phyloP scores from a whole-genome alignment of 345 rosid species.

The Populus alba region DNA sequence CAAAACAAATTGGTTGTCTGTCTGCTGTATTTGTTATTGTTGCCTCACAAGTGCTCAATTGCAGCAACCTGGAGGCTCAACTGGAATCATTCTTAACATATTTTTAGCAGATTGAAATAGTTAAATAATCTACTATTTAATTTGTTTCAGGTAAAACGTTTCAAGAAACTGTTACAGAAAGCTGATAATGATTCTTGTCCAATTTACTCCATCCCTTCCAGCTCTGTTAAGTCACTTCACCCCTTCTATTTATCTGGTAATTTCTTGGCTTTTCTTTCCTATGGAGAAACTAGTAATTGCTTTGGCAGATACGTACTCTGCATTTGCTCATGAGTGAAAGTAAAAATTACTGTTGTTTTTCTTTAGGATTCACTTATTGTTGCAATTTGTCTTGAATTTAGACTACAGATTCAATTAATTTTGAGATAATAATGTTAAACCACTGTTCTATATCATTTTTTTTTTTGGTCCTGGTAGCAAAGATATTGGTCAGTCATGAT shows the following conservation, averaged over 20 bases:
- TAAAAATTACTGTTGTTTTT: neutral
- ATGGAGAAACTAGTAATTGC: neutral
- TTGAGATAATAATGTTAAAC: neutral
- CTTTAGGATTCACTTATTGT: neutral
- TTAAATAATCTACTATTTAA: neutral
- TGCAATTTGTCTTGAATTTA: no score
- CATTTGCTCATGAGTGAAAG: neutral
- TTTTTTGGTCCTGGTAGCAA: neutral
- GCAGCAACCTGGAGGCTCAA: neutral
- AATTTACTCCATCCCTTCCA: conserved; percentile 42
- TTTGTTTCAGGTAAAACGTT: conserved; percentile 67
- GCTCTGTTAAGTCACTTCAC: conserved; percentile 49
- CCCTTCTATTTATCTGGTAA: conserved; percentile 62
- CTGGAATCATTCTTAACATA: neutral
- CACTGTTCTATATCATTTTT: neutral
- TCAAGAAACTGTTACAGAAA: conserved; percentile 67
- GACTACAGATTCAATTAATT: neutral
- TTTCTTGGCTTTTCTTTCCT: conserved; percentile 13
- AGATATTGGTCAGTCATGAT: neutral
- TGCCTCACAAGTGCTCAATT: neutral
- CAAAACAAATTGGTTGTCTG: no score
- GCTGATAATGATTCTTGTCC: conserved; percentile 65
- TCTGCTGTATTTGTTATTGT: no score
- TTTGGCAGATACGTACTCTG: neutral
- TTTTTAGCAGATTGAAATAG: neutral